These are phyloP conservation scores for Moesziomyces antarcticus DNA, from an alignment of 1,284 basidiomycete genomes.

Conservation along the genomic window DNA sequence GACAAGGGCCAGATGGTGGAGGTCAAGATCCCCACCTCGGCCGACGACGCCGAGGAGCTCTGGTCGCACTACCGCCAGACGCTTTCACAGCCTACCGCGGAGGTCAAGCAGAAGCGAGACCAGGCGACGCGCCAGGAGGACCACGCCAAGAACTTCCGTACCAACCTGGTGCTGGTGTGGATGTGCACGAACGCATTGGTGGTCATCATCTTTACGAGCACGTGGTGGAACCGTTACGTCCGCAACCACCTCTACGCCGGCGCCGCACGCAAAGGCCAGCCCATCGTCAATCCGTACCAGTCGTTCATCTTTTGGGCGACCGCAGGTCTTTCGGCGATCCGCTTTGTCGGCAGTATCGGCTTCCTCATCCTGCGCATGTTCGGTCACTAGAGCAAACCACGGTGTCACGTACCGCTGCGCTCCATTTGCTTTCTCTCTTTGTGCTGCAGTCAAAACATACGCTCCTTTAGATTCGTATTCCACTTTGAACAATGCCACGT, in stretches of 20 bases:
- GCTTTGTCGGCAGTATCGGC: slow-evolving; percentile 43
- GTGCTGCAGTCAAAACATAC: too few relatives aligned
- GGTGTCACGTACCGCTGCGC: too few relatives aligned
- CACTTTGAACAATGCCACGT: too few relatives aligned
- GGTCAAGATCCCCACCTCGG: slow-evolving; percentile 60
- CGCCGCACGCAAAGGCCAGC: slow-evolving; percentile 25
- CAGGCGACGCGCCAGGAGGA: slow-evolving; percentile 57
- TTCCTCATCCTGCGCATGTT: slow-evolving; percentile 50
- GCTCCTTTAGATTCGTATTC: too few relatives aligned
- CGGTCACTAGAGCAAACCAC: slow-evolving; percentile 27
- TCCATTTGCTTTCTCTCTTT: too few relatives aligned
- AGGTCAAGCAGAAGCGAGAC: slow-evolving; percentile 49
- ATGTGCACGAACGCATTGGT: slow-evolving; percentile 67
- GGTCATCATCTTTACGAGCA: slow-evolving; percentile 57
- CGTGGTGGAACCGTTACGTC: slow-evolving; percentile 43
- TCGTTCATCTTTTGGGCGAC: slow-evolving; percentile 47
- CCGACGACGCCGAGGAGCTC: slow-evolving; percentile 59
- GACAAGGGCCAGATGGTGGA: slow-evolving; percentile 56
- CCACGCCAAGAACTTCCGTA: slow-evolving; percentile 77
- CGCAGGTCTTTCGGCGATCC: slow-evolving; percentile 48
- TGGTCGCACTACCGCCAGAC: slow-evolving; percentile 65
- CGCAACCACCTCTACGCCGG: slow-evolving; percentile 31
- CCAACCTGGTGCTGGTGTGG: slow-evolving; percentile 90
- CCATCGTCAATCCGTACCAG: slow-evolving; percentile 48
- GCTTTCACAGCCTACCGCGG: slow-evolving; percentile 41